phyloP scores from a whole-genome alignment of 805 yeast genomes.

The Candida odintsovae region DNA sequence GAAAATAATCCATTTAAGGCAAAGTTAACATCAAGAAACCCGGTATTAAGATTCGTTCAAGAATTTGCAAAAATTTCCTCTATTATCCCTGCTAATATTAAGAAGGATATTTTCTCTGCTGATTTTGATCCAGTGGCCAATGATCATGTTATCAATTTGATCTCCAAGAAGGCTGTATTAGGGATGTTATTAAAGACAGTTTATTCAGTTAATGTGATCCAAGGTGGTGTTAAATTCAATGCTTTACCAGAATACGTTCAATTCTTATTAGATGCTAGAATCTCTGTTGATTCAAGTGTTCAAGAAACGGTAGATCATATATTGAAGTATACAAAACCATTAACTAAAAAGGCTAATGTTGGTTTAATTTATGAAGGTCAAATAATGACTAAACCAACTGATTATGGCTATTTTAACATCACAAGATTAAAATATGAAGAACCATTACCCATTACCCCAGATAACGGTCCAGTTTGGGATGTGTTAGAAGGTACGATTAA shows the following conservation, averaged over 20 bases:
- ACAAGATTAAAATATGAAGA: conserved; percentile 6
- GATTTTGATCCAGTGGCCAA: conserved; percentile 31
- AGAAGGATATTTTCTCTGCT: conserved; percentile 29
- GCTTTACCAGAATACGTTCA: conserved; percentile 60
- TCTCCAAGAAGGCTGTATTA: conserved; percentile 8
- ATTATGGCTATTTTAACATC: conserved; percentile 26
- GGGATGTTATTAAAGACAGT: conserved; percentile 15
- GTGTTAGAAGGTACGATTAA: conserved; percentile 30
- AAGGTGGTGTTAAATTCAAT: conserved; percentile 71
- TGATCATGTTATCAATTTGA: conserved; percentile 26
- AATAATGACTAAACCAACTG: conserved; percentile 15
- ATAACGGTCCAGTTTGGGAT: conserved; percentile 17
- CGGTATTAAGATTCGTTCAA: conserved; percentile 48
- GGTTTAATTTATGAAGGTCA: conserved; percentile 16
- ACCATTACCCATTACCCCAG: conserved; percentile 11
- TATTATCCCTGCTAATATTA: conserved; percentile 22
- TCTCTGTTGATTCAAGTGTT: conserved; percentile 51
- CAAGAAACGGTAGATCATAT: conserved; percentile 28
- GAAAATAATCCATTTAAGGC: conserved; percentile 49
- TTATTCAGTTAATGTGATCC: conserved; percentile 30
- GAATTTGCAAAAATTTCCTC: conserved; percentile 49
- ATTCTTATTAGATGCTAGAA: conserved; percentile 56
- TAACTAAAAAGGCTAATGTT: conserved; percentile 17
- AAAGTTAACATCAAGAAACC: conserved; percentile 47
- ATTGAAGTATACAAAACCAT: conserved; percentile 7